Evolutionary conservation across 371 early-diverging fungal species (phyloP), one percentile per base, ranked within the genome.

Genomic region (Rhizopus arrhizus): DNA sequence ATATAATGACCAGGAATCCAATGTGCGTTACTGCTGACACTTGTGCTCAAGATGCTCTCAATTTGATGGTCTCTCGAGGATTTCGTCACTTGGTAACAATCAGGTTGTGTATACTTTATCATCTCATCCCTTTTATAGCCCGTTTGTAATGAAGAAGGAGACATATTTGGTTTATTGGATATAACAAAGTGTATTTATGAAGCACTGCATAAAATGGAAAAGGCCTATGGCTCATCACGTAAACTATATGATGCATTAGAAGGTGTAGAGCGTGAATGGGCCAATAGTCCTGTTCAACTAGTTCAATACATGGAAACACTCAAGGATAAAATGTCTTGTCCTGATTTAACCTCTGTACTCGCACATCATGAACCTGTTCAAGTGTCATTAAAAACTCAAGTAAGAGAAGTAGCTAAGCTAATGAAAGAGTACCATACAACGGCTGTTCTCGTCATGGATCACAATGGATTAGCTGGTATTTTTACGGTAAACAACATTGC

Each of bases 111-210:
- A 22, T 22, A 22, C 22, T 22, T 22, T 22, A 22, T 50, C 43
- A 53, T 28, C n/a, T 22, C 28, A 32, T 41, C 22, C 22, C 22
- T 47, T 34, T 31, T 33, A 15, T 58, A 81, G 81, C 95, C 93
- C 7, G 93, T 94, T 34, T 91, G 93, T 64, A 86, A 89, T 64
- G 90, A 91, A 47, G 87, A 88, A 68, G 92, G 89, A 49, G 94
- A 93, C 66, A 93, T 97, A 33, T 92, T 95, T 50, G 97, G 97
- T n/a, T 72, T 95, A 42, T 75, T 96, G 51, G 97, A 97, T 78
- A 94, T 97, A 60, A 96, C 96, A 60, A 95, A 95, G 62, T 94
- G 95, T 78, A 85, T 97, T 56, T 95, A 92, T 68, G 96, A 97
- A 61, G 91, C 94, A 41, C 78, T 97, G 40, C 91, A 94, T 59